A percentile compares a stretch with the other conserved stretches of the same genome.
Evolutionary conservation across 768 basidiomycete species (phyloP).

Genomic region (Leccinum longicurvipes): DNA sequence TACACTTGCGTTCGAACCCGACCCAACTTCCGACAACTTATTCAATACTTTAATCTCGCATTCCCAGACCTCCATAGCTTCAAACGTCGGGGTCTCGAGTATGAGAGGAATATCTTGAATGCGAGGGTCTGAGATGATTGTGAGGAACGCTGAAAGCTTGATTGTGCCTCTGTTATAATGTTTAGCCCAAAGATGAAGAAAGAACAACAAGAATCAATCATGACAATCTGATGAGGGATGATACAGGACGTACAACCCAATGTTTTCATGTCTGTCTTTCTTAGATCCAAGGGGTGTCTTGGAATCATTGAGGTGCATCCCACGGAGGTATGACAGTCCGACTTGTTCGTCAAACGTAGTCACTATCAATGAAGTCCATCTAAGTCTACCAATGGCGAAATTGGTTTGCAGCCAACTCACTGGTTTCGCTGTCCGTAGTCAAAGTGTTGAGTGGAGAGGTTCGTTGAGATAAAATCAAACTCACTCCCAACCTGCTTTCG

Average conservation of each 20-base stretch:
- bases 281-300: conserved; percentile 61
- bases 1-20: neutral
- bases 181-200: neutral
- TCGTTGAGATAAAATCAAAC: conserved; percentile 18
- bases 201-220: neutral
- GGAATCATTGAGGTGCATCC: conserved; percentile 86
- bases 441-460: neutral
- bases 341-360: conserved; percentile 62
- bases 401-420: conserved; percentile 13
- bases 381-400: neutral
- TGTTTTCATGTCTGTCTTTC: conserved; percentile 81
- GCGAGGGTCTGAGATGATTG: conserved; percentile 66
- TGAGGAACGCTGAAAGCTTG: conserved; percentile 57
- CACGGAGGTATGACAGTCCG: conserved; percentile 70
- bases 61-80: conserved; percentile 66
- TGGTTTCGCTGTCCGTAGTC: conserved; percentile 20
- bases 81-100: conserved; percentile 77
- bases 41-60: conserved; percentile 67
- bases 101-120: conserved; percentile 72
- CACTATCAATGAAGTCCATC: conserved; percentile 38
- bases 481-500: conserved; percentile 68
- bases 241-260: conserved; percentile 66
- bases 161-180: conserved; percentile 55
- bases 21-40: conserved; percentile 29
- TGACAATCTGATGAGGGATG: neutral